These are phyloP conservation scores for Huntiella bhutanensis DNA, from an alignment of 2,329 filamentous ascomycete species.

Conservation along the genomic window DNA sequence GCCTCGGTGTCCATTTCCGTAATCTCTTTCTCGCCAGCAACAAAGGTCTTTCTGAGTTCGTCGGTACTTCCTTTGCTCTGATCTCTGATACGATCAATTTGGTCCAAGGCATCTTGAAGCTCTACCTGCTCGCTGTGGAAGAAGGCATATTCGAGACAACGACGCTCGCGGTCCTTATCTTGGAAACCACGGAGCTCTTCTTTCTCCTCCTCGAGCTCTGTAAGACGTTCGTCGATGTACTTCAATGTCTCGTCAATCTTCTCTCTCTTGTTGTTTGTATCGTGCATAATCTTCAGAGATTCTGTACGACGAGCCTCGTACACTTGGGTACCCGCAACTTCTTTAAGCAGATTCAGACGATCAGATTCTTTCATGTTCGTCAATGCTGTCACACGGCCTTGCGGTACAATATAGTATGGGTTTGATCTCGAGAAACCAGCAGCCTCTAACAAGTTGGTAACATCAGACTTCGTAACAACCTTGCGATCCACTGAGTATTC, in stretches of 20 bases:
- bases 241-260: slow-evolving; percentile 88
- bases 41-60: slow-evolving; percentile 56
- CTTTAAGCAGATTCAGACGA: slow-evolving; percentile 75
- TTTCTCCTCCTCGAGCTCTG: slow-evolving; percentile 89
- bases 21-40: slow-evolving; percentile 62
- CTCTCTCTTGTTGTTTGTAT: slow-evolving; percentile 81
- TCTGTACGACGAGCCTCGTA: slow-evolving; percentile 86
- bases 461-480: slow-evolving; percentile 83
- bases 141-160: slow-evolving; percentile 87
- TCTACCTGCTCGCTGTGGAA: slow-evolving; percentile 76
- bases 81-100: slow-evolving; percentile 63
- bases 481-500: slow-evolving; percentile 97
- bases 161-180: slow-evolving; percentile 79
- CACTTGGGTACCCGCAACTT: slow-evolving; percentile 94
- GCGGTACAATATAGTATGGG: slow-evolving; percentile 96
- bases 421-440: slow-evolving; percentile 94
- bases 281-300: slow-evolving; percentile 88
- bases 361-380: slow-evolving; percentile 98
- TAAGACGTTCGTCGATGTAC: slow-evolving; percentile 78
- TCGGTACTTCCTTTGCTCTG: slow-evolving; percentile 73
- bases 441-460: slow-evolving; percentile 86
- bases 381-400: slow-evolving; percentile 83
- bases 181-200: slow-evolving; percentile 87
- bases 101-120: slow-evolving; percentile 57
- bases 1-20: slow-evolving; percentile 61